Base-by-base conservation (phyloP, 768 basidiomycete genomes). In the Dioszegia crocea region DNA sequence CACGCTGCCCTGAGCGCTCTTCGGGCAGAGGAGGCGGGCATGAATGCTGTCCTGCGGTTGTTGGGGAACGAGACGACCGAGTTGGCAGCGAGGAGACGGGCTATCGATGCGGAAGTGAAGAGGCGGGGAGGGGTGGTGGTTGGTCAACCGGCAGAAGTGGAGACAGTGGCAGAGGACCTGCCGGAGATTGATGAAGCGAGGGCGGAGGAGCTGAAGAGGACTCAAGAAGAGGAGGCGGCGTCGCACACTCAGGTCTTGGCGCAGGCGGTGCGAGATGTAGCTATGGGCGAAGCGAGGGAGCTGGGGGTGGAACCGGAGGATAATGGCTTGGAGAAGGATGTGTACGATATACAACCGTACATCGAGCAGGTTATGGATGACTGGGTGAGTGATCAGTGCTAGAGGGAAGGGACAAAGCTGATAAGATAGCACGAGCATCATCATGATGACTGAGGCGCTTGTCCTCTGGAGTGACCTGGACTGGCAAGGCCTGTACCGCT, bases 261-360 rank as follows among this genome's bases (percentile, higher is more conserved):
- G 12, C 51, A 53, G 51, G 51, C 51, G 24, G 51, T 53, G 19
- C 21, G 51, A 31, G 51, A 53, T 30, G 24, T 36, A 43, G 33
- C 19, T 57, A 43, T 44, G 44, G 23, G 29, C 26, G 48, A 24
- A 43, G 57, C 29, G 46, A 51, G 43, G 38, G 59, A 24, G 41
- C 19, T 56, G 54, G 29, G 9, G 54, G 54, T 57, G 36, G 5
- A 60, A 27, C 63, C 53, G 12, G 59, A 54, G 14, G 67, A 63
- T 21, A 43, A 24, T 11, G 24, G 23, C 1, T 3, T 24, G 43
- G 69, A 73, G 40, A 65, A 61, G 49, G 66, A 68, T 17, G 57
- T 73, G 52, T 54, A 71, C 40, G 73, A 74, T 23, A 64, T 76
- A 4, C 61, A 69, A 50, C 64, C 69, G 26, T 76, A 70, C 68